phyloP scores from a whole-genome alignment of 1,139 yeast species.

The Magnusiomyces paraingens region DNA sequence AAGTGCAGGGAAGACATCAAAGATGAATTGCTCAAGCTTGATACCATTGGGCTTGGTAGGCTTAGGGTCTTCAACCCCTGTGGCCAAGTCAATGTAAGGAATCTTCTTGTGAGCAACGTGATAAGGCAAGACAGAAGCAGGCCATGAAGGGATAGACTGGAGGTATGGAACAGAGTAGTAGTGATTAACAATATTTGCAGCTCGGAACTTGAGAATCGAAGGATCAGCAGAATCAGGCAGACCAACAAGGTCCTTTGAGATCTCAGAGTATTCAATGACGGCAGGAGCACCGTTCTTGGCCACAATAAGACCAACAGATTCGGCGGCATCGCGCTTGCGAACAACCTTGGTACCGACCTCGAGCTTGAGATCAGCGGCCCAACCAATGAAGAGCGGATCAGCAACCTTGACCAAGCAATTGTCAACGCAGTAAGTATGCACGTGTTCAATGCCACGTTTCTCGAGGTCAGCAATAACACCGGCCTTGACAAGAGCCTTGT shows the following conservation, averaged over 20 bases:
- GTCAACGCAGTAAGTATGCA: conserved; percentile 97
- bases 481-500: conserved; percentile 67
- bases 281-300: conserved; percentile 60
- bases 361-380: conserved; percentile 54
- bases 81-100: conserved; percentile 45
- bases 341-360: conserved; percentile 92
- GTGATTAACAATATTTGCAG: conserved; percentile 97
- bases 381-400: conserved; percentile 89
- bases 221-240: conserved; percentile 39
- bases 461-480: conserved; percentile 63
- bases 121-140: conserved; percentile 66
- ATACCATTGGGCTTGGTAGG: conserved; percentile 82
- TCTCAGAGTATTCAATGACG: conserved; percentile 94
- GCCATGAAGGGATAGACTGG: conserved; percentile 59
- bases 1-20: conserved; percentile 87
- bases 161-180: conserved; percentile 80
- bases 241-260: conserved; percentile 65
- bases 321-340: conserved; percentile 80
- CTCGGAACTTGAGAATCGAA: conserved; percentile 61
- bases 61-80: conserved; percentile 43
- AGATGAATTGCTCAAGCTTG: conserved; percentile 93
- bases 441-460: conserved; percentile 69
- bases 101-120: conserved; percentile 94
- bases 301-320: conserved; percentile 90
- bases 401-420: conserved; percentile 89